A percentile compares a stretch with the other conserved stretches of the same genome.
Conservation (phyloP, 1,284 basidiomycete species). For the Rhodotorula glutinis region DNA sequence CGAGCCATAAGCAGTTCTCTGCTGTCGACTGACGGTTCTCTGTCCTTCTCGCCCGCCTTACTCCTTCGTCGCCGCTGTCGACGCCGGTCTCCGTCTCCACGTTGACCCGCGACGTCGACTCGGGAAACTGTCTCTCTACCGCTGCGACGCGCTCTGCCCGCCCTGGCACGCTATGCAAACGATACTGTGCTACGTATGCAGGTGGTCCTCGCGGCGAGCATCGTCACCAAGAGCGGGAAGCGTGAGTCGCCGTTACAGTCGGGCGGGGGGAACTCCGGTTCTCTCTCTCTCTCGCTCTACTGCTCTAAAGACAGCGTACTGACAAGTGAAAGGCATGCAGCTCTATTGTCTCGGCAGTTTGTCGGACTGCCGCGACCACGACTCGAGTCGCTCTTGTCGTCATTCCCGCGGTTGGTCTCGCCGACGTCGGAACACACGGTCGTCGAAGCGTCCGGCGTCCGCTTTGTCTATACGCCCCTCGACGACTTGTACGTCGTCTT, state of each 20-base stretch:
- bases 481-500: slow-evolving; percentile 97
- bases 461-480: slow-evolving; percentile 97
- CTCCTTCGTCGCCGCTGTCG: too few species aligned
- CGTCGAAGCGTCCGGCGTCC: slow-evolving; percentile 70
- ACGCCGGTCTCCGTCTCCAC: neutral
- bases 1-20: too few species aligned
- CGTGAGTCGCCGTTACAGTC: slow-evolving; percentile 58
- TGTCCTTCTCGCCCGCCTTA: too few species aligned
- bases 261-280: neutral
- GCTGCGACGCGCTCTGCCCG: too few species aligned
- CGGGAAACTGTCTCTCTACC: too few species aligned
- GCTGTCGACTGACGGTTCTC: too few species aligned
- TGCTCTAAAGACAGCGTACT: neutral
- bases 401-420: slow-evolving; percentile 96
- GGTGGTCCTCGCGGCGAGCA: slow-evolving; percentile 89
- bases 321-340: slow-evolving; percentile 52
- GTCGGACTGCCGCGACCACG: slow-evolving; percentile 86
- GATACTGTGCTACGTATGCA: slow-evolving; percentile 44
- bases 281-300: neutral
- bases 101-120: too few species aligned
- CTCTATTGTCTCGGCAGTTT: slow-evolving; percentile 94
- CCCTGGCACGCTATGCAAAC: too few species aligned
- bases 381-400: slow-evolving; percentile 91
- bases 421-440: slow-evolving; percentile 92
- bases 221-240: slow-evolving; percentile 90